These are phyloP conservation scores for Spergularia azorica DNA, from an alignment of 179 eudicot genomes.

Conservation along the genomic window DNA sequence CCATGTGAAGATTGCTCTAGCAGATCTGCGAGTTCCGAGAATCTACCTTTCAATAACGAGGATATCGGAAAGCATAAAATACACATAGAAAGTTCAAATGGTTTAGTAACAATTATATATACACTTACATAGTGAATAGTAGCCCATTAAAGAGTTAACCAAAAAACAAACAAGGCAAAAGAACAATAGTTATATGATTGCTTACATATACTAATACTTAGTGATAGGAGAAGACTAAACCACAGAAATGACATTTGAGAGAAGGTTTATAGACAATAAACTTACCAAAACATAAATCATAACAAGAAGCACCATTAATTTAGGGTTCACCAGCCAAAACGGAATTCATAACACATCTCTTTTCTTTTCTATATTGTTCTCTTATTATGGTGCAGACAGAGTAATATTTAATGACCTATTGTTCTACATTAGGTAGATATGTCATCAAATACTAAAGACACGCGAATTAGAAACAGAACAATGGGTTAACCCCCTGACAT, in stretches of 20 bases:
- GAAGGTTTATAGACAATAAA: neutral
- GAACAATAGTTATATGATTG: neutral
- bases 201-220: neutral
- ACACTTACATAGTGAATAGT: neutral
- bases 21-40: conserved; percentile 78
- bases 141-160: neutral
- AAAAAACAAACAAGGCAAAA: neutral
- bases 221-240: neutral
- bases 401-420: too few relatives aligned
- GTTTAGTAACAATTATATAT: neutral
- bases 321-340: neutral
- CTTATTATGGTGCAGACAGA: too few relatives aligned
- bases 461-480: too few relatives aligned
- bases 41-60: conserved; percentile 56
- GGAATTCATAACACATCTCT: too few relatives aligned
- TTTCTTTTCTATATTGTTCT: too few relatives aligned
- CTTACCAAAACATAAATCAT: conserved; percentile 1
- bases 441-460: neutral
- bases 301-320: conserved; percentile 1
- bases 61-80: conserved; percentile 17
- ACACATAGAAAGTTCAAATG: conserved; percentile 12
- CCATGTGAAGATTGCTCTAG: conserved; percentile 67
- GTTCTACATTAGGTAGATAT: neutral
- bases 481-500: too few relatives aligned
- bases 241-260: neutral